Percentiles rank a stretch among this genome's conserved stretches.
Conservation (phyloP, 1,284 basidiomycete genomes). For the Puccinia triticina region DNA sequence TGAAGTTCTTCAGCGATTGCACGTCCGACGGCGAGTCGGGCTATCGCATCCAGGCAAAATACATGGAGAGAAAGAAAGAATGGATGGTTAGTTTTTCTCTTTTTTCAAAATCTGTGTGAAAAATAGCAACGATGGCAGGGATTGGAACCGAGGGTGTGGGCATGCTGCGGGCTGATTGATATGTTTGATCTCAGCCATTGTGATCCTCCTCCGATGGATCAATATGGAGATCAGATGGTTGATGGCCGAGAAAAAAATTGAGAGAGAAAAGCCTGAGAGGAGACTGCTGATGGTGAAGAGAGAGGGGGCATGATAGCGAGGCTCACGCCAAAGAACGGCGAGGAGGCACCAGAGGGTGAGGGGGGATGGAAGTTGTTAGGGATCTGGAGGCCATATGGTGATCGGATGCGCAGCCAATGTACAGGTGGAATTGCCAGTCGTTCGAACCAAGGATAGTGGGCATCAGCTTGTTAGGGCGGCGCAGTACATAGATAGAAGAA, state of each 20-base stretch:
- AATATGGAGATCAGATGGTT: too few relatives aligned
- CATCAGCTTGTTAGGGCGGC: background rate
- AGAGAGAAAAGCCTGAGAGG: background rate
- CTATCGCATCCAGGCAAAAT: background rate
- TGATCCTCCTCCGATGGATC: too few relatives aligned
- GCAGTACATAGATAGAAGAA: background rate
- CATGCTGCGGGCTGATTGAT: too few relatives aligned
- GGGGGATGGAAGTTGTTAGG: constrained; percentile 49
- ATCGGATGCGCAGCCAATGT: background rate
- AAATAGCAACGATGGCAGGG: too few relatives aligned
- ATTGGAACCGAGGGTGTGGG: too few relatives aligned
- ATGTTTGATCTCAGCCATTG: too few relatives aligned
- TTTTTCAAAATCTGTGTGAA: background rate
- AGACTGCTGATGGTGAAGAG: background rate
- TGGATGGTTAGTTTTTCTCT: background rate
- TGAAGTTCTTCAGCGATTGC: constrained; percentile 69
- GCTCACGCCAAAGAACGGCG: constrained; percentile 44
- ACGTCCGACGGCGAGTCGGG: constrained; percentile 9
- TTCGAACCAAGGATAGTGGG: background rate
- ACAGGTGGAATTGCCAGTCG: background rate
- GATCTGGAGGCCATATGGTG: background rate
- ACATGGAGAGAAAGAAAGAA: background rate
- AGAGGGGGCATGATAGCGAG: background rate
- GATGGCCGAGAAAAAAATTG: background rate
- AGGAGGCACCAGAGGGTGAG: constrained; percentile 34